Evolutionary conservation across 2,329 filamentous ascomycete species (phyloP).

Genomic region (Epichloe coenophiala): DNA sequence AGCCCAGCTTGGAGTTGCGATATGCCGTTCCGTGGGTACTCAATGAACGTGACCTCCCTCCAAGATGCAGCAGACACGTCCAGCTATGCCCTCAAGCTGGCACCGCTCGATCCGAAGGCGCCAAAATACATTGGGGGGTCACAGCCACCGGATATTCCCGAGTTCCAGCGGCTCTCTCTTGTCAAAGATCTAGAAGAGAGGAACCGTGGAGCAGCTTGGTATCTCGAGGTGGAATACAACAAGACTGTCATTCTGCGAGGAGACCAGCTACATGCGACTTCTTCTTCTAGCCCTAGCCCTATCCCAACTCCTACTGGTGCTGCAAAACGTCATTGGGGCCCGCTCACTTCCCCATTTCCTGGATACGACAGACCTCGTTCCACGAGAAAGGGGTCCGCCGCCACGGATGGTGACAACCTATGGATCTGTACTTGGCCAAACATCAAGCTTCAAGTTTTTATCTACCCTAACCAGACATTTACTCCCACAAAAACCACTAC

Average conservation of each 20-base stretch:
- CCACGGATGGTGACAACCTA: slow-evolving; percentile 34
- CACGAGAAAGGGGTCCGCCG: slow-evolving; percentile 13
- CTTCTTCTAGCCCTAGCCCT: background rate
- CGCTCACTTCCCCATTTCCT: slow-evolving; percentile 5
- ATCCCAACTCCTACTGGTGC: slow-evolving; percentile 8
- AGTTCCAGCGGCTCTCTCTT: slow-evolving; percentile 27
- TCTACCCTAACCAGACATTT: slow-evolving; percentile 40
- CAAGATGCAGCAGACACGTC: slow-evolving; percentile 13
- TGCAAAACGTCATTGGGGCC: slow-evolving; percentile 15
- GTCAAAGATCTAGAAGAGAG: slow-evolving; percentile 38
- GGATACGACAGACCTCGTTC: slow-evolving; percentile 14
- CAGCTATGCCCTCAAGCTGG: slow-evolving; percentile 28
- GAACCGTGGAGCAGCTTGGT: slow-evolving; percentile 40
- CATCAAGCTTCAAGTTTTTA: slow-evolving; percentile 41
- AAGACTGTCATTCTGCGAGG: slow-evolving; percentile 43
- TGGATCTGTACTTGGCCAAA: slow-evolving; percentile 48
- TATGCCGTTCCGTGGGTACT: slow-evolving; percentile 31
- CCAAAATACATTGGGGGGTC: slow-evolving; percentile 36
- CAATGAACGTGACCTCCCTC: slow-evolving; percentile 25
- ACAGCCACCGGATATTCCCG: slow-evolving; percentile 32
- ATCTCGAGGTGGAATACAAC: slow-evolving; percentile 36
- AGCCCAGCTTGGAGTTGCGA: slow-evolving; percentile 51
- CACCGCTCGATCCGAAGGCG: slow-evolving; percentile 25
- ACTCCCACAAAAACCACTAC: slow-evolving; percentile 17
- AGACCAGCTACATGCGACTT: slow-evolving; percentile 15